Conservation (phyloP, 2,329 filamentous ascomycete genomes). For the Claviceps spartinae region DNA sequence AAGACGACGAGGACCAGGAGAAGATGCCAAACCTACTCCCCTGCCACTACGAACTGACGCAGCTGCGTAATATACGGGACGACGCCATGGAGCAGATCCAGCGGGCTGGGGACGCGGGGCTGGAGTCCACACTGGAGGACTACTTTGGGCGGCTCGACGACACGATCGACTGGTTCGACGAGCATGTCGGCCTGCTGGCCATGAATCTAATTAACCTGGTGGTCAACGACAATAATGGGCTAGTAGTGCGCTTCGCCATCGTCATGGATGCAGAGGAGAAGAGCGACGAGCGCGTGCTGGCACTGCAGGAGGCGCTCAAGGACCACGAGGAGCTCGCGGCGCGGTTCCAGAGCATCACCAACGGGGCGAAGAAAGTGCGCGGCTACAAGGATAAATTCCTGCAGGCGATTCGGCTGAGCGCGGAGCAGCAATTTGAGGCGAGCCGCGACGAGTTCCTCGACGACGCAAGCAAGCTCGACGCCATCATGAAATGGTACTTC, state of each 20-base stretch:
- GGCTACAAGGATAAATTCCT: constrained; percentile 97
- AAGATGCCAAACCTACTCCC: constrained; percentile 84
- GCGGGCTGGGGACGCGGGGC: constrained; percentile 54
- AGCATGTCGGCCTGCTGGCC: constrained; percentile 78
- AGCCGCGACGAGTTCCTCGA: constrained; percentile 64
- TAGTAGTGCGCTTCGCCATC: constrained; percentile 83
- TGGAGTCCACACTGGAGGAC: constrained; percentile 74
- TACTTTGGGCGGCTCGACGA: constrained; percentile 81
- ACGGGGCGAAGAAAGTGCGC: constrained; percentile 79
- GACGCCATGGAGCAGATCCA: constrained; percentile 95
- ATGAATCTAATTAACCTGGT: constrained; percentile 83
- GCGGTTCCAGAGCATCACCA: constrained; percentile 88
- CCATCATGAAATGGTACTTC: constrained; percentile 90
- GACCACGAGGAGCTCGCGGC: constrained; percentile 92
- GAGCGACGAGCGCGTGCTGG: constrained; percentile 82
- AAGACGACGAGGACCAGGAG: constrained; percentile 76
- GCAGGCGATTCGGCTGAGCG: constrained; percentile 60
- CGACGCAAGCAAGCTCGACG: constrained; percentile 72
- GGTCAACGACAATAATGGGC: constrained; percentile 70
- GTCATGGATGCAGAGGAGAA: constrained; percentile 94
- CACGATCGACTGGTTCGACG: constrained; percentile 88
- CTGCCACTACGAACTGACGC: constrained; percentile 84
- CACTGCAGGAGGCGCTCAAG: constrained; percentile 84
- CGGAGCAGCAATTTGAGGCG: constrained; percentile 59
- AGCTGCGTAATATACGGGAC: constrained; percentile 85